Percentiles rank a stretch among this genome's conserved stretches.
Evolutionary conservation across 176 grass and related monocot genomes (phyloP).

Genomic region (Ensete ventricosum): DNA sequence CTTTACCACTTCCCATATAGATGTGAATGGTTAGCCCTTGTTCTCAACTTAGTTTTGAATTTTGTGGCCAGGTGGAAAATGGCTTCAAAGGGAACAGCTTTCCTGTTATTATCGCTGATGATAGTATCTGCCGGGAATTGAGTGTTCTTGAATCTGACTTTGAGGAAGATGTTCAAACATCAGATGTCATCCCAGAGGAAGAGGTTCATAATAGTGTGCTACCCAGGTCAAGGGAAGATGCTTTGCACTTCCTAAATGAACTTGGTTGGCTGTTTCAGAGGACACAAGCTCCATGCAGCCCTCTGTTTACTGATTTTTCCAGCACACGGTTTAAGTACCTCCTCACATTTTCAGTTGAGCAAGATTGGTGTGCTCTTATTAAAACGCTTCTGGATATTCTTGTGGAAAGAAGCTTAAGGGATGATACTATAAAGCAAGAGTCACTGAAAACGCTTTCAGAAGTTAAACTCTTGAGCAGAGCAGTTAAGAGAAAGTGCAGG

Average conservation of each 20-base stretch:
- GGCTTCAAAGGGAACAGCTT: conserved; percentile 95
- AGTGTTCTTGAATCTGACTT: conserved; percentile 72
- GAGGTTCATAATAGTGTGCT: conserved; percentile 25
- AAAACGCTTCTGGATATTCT: conserved; percentile 83
- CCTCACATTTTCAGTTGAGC: conserved; percentile 73
- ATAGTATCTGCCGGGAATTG: conserved; percentile 64
- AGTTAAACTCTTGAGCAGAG: conserved; percentile 72
- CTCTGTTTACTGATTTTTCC: conserved; percentile 40
- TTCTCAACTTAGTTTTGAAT: neutral
- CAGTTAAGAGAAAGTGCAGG: conserved; percentile 81
- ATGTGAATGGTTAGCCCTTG: neutral
- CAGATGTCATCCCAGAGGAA: conserved; percentile 47
- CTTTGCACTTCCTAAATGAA: conserved; percentile 92
- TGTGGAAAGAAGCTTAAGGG: conserved; percentile 48
- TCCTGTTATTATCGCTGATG: conserved; percentile 79
- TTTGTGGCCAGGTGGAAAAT: conserved; percentile 66
- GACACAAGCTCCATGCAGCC: conserved; percentile 24
- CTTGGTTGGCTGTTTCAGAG: conserved; percentile 98
- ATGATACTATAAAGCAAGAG: conserved; percentile 50
- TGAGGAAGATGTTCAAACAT: conserved; percentile 34
- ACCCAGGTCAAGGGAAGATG: conserved; percentile 44
- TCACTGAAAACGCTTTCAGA: conserved; percentile 69
- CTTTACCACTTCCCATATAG: neutral
- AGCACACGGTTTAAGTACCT: conserved; percentile 64
- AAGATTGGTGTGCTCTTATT: conserved; percentile 75